Percentiles rank a stretch among this genome's conserved stretches.
Conservation (phyloP, 768 basidiomycete genomes). For the Hericium rajendrae region DNA sequence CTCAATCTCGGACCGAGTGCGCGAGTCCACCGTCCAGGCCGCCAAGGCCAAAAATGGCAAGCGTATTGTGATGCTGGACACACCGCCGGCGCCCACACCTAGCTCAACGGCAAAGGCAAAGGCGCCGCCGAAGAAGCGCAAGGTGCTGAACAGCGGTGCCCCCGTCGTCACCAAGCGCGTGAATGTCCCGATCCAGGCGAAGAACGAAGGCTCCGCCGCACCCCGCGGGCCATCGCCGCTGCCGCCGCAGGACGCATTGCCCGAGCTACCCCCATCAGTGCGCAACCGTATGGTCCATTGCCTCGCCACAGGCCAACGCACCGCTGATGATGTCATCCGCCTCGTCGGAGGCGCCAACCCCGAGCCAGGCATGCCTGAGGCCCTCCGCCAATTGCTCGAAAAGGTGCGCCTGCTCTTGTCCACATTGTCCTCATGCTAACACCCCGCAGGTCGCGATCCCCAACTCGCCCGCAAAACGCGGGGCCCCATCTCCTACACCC, state of each 20-base stretch:
- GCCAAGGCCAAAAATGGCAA: conserved; percentile 38
- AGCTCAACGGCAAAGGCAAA: conserved; percentile 25
- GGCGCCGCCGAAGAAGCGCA: conserved; percentile 13
- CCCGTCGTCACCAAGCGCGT: conserved; percentile 8
- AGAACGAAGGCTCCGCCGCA: conserved; percentile 19
- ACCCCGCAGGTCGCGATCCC: background rate
- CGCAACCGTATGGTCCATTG: conserved; percentile 42
- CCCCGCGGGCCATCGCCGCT: conserved; percentile 22
- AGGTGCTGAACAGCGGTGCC: background rate
- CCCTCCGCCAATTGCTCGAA: conserved; percentile 39
- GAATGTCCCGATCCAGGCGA: conserved; percentile 7
- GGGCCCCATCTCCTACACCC: background rate
- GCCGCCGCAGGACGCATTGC: conserved; percentile 10
- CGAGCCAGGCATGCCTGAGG: conserved; percentile 26
- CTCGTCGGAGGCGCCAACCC: conserved; percentile 36
- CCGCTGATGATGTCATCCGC: conserved; percentile 18
- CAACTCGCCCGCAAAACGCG: background rate
- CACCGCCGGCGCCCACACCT: conserved; percentile 21
- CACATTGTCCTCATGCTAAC: background rate
- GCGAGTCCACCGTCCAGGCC: conserved; percentile 23
- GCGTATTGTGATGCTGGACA: conserved; percentile 35
- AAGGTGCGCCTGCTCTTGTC: conserved; percentile 26
- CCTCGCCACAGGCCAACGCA: conserved; percentile 40
- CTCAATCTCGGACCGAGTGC: conserved; percentile 33
- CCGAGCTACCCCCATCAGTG: conserved; percentile 14